phyloP scores from a whole-genome alignment of 352 stramenopile species.

The Aphanomyces cochlioides region DNA sequence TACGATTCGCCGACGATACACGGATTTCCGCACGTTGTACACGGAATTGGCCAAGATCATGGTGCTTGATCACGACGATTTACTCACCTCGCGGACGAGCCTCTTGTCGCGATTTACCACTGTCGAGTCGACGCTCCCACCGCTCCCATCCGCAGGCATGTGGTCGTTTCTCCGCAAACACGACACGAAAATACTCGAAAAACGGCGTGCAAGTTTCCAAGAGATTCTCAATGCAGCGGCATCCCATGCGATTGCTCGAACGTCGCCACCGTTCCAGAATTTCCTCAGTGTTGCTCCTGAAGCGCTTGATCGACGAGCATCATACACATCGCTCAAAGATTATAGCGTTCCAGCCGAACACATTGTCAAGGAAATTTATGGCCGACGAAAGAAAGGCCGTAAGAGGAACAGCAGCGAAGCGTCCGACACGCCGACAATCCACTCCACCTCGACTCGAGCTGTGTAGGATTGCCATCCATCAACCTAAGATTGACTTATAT shows the following conservation, averaged over 20 bases:
- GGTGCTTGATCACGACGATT: conserved; percentile 6
- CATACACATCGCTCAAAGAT: conserved; percentile 72
- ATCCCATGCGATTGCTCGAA: conserved; percentile 64
- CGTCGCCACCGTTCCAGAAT: conserved; percentile 55
- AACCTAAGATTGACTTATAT: conserved; percentile 16
- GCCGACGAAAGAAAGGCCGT: conserved; percentile 1
- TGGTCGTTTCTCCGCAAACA: conserved; percentile 82
- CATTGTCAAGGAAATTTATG: background rate
- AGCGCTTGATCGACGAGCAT: conserved; percentile 61
- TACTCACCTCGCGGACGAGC: conserved; percentile 13
- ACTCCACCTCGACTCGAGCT: background rate
- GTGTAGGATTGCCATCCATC: background rate
- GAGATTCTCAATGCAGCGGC: conserved; percentile 78
- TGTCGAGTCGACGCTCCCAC: conserved; percentile 42
- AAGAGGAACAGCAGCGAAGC: conserved; percentile 9
- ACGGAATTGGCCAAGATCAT: conserved; percentile 59
- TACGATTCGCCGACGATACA: conserved; percentile 78
- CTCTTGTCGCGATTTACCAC: conserved; percentile 24
- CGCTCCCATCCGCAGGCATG: conserved; percentile 69
- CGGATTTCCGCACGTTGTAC: conserved; percentile 76
- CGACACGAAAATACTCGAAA: conserved; percentile 70
- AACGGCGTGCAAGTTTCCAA: conserved; percentile 76
- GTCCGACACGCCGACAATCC: conserved; percentile 8
- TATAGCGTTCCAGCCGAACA: conserved; percentile 54
- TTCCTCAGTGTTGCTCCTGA: conserved; percentile 69